These are phyloP conservation scores for Pseudotsuga menziesii DNA, from an alignment of 75 land plant species.

Conservation along the genomic window DNA sequence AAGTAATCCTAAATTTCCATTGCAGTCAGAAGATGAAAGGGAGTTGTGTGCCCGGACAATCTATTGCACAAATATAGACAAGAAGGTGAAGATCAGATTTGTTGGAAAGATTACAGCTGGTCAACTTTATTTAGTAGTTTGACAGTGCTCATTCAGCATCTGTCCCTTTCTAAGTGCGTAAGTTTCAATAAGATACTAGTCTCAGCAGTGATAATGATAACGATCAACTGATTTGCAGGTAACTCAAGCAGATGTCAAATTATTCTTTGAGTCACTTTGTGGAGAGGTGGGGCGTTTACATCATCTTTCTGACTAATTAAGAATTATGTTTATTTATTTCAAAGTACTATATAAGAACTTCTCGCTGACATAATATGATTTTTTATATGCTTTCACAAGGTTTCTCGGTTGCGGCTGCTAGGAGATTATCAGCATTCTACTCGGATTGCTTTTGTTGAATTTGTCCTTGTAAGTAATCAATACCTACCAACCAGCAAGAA, in stretches of 20 bases:
- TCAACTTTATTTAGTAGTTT: no score
- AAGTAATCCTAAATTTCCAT: not conserved
- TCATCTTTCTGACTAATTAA: no score
- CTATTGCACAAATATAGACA: slow-evolving; percentile 68
- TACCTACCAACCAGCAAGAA: no score
- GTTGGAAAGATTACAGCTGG: no score
- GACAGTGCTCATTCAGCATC: no score
- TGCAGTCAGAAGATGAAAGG: slow-evolving; percentile 67
- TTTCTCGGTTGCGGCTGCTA: slow-evolving; percentile 78
- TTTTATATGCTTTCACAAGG: slow-evolving; percentile 31
- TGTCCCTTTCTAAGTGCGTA: no score
- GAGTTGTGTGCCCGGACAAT: slow-evolving; percentile 63
- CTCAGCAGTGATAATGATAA: no score
- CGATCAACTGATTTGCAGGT: slow-evolving; percentile 35
- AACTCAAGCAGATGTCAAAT: slow-evolving; percentile 83
- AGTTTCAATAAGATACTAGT: no score
- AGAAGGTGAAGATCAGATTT: slow-evolving; percentile 34
- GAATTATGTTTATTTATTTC: no score
- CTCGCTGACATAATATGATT: no score
- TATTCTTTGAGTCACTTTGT: slow-evolving; percentile 86
- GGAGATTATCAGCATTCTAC: slow-evolving; percentile 95
- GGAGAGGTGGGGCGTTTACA: slow-evolving; percentile 63
- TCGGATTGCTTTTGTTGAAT: slow-evolving; percentile 94
- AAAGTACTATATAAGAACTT: no score
- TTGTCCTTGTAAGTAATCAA: slow-evolving; percentile 49